Percentiles rank a stretch among this genome's conserved stretches.
Evolutionary conservation across 352 stramenopile genomes (phyloP).

Genomic region (Globisporangium abappressorium): DNA sequence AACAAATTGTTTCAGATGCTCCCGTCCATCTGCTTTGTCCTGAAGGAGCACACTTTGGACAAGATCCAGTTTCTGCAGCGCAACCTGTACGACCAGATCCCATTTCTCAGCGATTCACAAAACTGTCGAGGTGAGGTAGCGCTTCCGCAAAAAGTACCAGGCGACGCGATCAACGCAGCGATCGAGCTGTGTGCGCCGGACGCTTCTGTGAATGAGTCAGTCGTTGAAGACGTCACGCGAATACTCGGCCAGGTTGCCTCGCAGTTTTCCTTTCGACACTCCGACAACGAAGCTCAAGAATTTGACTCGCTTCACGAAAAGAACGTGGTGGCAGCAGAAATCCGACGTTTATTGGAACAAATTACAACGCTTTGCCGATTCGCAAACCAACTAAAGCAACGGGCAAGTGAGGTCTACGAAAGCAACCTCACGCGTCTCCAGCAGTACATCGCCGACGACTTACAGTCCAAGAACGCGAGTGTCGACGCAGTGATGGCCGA

Average conservation of each 20-base stretch:
- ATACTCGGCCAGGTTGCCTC: conserved; percentile 34
- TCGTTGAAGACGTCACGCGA: conserved; percentile 32
- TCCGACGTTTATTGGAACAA: conserved; percentile 28
- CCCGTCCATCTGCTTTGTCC: conserved; percentile 38
- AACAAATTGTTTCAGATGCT: conserved; percentile 33
- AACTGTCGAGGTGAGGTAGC: conserved; percentile 19
- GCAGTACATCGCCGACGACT: conserved; percentile 27
- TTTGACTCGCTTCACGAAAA: conserved; percentile 23
- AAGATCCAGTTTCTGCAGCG: conserved; percentile 30
- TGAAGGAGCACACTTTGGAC: conserved; percentile 40
- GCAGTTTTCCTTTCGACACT: conserved; percentile 31
- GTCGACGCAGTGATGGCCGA: conserved; percentile 26
- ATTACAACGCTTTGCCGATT: conserved; percentile 35
- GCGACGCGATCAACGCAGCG: conserved; percentile 28
- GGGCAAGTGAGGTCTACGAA: conserved; percentile 23
- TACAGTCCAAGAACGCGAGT: conserved; percentile 29
- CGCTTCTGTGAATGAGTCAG: conserved; percentile 16
- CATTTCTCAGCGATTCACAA: conserved; percentile 33
- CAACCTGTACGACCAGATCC: conserved; percentile 32
- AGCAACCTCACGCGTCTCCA: conserved; percentile 22
- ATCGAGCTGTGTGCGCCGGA: conserved; percentile 17
- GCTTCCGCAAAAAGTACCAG: conserved; percentile 19
- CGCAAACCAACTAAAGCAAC: conserved; percentile 27
- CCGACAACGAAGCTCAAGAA: conserved; percentile 12
- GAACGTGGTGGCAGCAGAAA: conserved; percentile 24